These are phyloP conservation scores for Viola pubescens DNA, from an alignment of 441 rosid species.

Conservation along the genomic window DNA sequence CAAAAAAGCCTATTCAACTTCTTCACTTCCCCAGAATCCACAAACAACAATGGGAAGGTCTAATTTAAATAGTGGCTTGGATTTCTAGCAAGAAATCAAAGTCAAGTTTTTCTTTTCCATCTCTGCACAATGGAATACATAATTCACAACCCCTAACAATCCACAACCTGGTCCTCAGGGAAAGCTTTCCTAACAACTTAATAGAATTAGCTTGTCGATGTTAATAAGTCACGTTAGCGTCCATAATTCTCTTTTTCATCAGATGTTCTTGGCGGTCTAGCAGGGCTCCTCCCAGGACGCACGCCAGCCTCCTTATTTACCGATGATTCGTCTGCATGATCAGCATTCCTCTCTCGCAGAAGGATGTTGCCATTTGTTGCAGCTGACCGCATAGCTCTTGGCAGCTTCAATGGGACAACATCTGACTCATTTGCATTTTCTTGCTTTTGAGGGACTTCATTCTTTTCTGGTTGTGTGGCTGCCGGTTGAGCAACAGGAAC, in stretches of 20 bases:
- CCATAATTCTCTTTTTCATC: conserved; percentile 79
- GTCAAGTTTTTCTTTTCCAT: neutral
- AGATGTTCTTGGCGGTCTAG: conserved; percentile 36
- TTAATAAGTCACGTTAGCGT: conserved; percentile 17
- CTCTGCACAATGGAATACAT: neutral
- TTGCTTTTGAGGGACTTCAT: conserved; percentile 20
- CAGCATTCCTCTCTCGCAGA: conserved; percentile 81
- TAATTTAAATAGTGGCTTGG: conserved; percentile 6
- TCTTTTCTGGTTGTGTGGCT: conserved; percentile 20
- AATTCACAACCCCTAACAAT: conserved; percentile 1
- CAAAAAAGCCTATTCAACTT: neutral
- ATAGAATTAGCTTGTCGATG: neutral
- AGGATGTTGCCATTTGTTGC: conserved; percentile 50
- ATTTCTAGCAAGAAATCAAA: conserved; percentile 19
- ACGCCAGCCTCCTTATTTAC: conserved; percentile 29
- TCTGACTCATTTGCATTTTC: conserved; percentile 26
- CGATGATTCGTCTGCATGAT: conserved; percentile 30
- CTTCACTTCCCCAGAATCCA: neutral
- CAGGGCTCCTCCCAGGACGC: conserved; percentile 37
- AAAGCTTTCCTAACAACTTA: neutral
- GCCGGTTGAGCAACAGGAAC: conserved; percentile 51
- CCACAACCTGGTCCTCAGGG: neutral
- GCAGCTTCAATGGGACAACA: conserved; percentile 54
- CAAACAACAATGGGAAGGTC: neutral
- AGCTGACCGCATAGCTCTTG: conserved; percentile 67